phyloP scores from a whole-genome alignment of 176 grass and related monocot species.

The Raddia guianensis region DNA sequence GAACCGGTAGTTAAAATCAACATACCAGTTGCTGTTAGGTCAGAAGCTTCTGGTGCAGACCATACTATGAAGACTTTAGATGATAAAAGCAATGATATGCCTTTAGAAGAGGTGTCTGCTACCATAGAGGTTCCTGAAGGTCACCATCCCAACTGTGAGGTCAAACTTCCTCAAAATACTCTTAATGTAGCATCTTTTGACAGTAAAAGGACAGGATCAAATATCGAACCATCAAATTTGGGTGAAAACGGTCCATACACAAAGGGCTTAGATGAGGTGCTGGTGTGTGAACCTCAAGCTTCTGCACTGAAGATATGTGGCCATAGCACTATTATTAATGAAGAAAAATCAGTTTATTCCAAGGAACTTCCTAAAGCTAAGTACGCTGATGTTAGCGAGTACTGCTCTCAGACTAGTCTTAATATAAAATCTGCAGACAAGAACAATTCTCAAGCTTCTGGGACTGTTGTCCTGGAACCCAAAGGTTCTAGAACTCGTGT shows the following conservation, averaged over 20 bases:
- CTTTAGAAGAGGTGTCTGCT: conserved; percentile 25
- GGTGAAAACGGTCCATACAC: conserved; percentile 41
- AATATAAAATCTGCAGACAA: conserved; percentile 26
- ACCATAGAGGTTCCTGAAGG: conserved; percentile 14
- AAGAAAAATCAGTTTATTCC: conserved; percentile 39
- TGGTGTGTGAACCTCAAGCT: conserved; percentile 39
- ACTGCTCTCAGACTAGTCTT: conserved; percentile 25
- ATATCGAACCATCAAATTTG: conserved; percentile 30
- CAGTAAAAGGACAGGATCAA: conserved; percentile 35
- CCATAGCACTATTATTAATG: not conserved
- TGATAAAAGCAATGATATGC: conserved; percentile 27
- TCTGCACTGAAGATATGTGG: conserved; percentile 23
- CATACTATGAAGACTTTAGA: conserved; percentile 29
- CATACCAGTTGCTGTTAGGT: conserved; percentile 21
- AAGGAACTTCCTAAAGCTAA: conserved; percentile 27
- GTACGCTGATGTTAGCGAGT: conserved; percentile 34
- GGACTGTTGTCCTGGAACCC: conserved; percentile 30
- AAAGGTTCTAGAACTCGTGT: conserved; percentile 26
- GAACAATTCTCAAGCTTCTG: conserved; percentile 19
- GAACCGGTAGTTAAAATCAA: conserved; percentile 25
- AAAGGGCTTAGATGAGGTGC: not conserved
- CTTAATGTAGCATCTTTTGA: conserved; percentile 8
- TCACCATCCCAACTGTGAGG: not conserved
- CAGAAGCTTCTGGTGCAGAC: conserved; percentile 42
- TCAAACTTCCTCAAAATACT: not conserved